These are phyloP conservation scores for Neofusicoccum parvum DNA, from an alignment of 2,329 filamentous ascomycete species.

Conservation along the genomic window DNA sequence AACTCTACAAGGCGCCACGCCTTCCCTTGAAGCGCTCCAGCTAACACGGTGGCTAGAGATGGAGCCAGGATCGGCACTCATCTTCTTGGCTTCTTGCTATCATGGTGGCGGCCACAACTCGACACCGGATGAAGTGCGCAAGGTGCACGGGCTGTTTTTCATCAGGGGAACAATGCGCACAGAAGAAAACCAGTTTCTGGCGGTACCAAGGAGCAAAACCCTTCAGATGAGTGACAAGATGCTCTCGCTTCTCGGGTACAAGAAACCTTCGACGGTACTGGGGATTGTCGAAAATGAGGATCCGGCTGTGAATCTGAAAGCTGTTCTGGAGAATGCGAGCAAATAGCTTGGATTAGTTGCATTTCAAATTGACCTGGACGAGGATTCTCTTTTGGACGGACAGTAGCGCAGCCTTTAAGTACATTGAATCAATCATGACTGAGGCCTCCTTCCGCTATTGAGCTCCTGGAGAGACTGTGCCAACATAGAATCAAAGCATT, in stretches of 20 bases:
- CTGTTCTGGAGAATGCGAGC: conserved; percentile 19
- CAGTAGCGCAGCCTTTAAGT: no score
- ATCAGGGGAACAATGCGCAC: conserved; percentile 32
- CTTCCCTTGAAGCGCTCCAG: background rate
- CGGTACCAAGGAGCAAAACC: conserved; percentile 34
- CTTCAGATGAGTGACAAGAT: conserved; percentile 37
- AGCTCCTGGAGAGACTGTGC: no score
- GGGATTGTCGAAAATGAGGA: conserved; percentile 39
- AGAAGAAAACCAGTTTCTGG: conserved; percentile 41
- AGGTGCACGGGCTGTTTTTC: conserved; percentile 37
- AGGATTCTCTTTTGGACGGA: no score
- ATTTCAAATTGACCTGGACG: no score
- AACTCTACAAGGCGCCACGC: background rate
- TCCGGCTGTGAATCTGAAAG: conserved; percentile 27
- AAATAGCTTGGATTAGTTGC: background rate
- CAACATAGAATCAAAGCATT: no score
- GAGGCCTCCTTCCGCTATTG: no score
- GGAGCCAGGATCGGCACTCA: conserved; percentile 38
- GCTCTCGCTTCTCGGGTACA: conserved; percentile 38
- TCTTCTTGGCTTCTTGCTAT: conserved; percentile 38
- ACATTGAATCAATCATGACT: no score
- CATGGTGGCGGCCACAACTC: conserved; percentile 39
- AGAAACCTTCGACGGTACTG: conserved; percentile 33
- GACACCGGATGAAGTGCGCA: conserved; percentile 27
- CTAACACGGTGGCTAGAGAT: conserved; percentile 32